Evolutionary conservation across 805 yeast species (phyloP).

Genomic region (Tanozyma kutaoensis): DNA sequence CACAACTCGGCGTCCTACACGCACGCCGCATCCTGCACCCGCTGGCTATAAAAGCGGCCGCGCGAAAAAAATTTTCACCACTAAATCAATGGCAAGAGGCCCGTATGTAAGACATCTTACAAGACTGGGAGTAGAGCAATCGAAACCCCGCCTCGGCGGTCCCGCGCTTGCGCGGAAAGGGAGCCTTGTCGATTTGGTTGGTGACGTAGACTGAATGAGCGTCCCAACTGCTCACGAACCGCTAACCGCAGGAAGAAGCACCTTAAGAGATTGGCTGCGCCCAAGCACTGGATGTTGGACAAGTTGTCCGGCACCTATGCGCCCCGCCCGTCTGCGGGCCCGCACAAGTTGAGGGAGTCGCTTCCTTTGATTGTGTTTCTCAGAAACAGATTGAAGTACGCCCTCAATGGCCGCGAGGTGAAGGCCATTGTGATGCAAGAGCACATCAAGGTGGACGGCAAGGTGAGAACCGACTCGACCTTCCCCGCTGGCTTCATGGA

Average conservation of each 20-base stretch:
- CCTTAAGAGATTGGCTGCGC: slow-evolving; percentile 99
- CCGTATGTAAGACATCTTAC: too few species aligned
- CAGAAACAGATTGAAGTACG: slow-evolving; percentile 98
- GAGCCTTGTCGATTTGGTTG: too few species aligned
- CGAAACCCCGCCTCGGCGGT: too few species aligned
- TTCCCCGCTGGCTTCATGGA: slow-evolving; percentile 99
- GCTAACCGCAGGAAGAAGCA: slow-evolving; percentile 98
- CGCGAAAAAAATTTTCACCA: slow-evolving; percentile 1
- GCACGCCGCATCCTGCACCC: too few species aligned
- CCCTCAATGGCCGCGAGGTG: slow-evolving; percentile 97
- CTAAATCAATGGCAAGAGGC: slow-evolving; percentile 35
- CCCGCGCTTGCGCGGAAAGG: too few species aligned
- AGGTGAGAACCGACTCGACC: slow-evolving; percentile 97
- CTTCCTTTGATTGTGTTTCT: slow-evolving; percentile 93
- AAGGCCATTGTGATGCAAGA: slow-evolving; percentile 97
- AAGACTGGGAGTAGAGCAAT: too few species aligned
- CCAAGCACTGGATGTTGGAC: slow-evolving; percentile 99
- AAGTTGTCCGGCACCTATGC: slow-evolving; percentile 98
- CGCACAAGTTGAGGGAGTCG: slow-evolving; percentile 97
- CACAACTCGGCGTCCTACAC: not conserved
- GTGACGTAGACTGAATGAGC: too few species aligned
- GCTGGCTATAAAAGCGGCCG: not conserved
- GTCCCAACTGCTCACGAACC: too few species aligned
- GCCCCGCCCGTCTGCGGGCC: slow-evolving; percentile 99
- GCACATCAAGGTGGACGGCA: slow-evolving; percentile 96